Evolutionary conservation across 176 grass and related monocot species (phyloP).

Genomic region (Bonia amplexicaulis): DNA sequence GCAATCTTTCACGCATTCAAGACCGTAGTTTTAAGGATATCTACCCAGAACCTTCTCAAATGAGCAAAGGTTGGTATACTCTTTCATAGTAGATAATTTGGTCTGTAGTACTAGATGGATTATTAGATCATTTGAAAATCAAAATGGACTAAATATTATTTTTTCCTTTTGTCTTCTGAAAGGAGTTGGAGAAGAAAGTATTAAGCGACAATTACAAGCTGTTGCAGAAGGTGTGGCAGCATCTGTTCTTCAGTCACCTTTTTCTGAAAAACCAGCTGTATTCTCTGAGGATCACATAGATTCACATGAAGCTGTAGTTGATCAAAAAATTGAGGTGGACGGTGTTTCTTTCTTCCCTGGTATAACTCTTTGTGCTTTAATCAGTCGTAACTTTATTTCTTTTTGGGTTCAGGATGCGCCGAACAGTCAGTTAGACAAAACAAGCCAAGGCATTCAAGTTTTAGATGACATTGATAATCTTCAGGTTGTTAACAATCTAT

Average conservation of each 20-base stretch:
- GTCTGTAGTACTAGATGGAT: not conserved
- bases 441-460: constrained; percentile 45
- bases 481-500: constrained; percentile 40
- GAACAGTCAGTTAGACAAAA: constrained; percentile 53
- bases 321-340: constrained; percentile 69
- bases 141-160: constrained; percentile 5
- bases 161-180: not conserved
- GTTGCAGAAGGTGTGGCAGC: constrained; percentile 88
- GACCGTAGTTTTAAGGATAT: constrained; percentile 45
- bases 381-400: not conserved
- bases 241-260: constrained; percentile 63
- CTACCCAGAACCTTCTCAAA: constrained; percentile 42
- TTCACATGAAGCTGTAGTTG: constrained; percentile 29
- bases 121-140: constrained; percentile 13
- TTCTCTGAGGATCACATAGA: constrained; percentile 31
- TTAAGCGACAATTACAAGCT: constrained; percentile 76
- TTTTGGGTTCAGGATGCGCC: constrained; percentile 43
- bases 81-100: constrained; percentile 18
- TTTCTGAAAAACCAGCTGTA: constrained; percentile 38
- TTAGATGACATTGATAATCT: constrained; percentile 59
- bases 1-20: constrained; percentile 40
- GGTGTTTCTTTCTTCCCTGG: not conserved
- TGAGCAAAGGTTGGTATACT: constrained; percentile 62
- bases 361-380: constrained; percentile 4
- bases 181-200: constrained; percentile 63